Evolutionary conservation across 2,329 filamentous ascomycete genomes (phyloP), one percentile per base, ranked within the genome.

Genomic region (Eurotiales sp.): DNA sequence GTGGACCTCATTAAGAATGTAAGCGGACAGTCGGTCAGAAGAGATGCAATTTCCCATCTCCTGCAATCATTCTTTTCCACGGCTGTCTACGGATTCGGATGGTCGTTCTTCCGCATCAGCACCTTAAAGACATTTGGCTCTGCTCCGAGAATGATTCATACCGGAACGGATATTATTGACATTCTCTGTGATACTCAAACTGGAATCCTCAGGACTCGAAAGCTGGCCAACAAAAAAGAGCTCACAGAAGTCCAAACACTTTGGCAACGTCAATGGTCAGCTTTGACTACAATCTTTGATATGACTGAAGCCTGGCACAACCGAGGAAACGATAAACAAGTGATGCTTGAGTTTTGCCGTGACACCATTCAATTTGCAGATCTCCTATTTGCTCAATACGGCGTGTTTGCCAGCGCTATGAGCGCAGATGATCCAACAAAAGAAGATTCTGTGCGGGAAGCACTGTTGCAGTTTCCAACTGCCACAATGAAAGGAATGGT

Each of bases 311-410:
- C 75, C 10, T 99, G 93, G 93, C 90, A 89, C 57, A 75, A 82
- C 19, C 67, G 72, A 42, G 69, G 73, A 3, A 83, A 88, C 53
- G 85, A 92, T 46, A 93, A 90, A 64, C 71, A 77, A 17, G 77
- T 82, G 49, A 91, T 99, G 88, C 86, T 90, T 61, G 85, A 96
- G 52, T 96, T 97, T 62, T 96, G 91, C 64, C 85, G 93, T 58
- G 90, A 96, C 64, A 88, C 88, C 12, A 99, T 99, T 82, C 90
- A 97, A 61, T 88, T 96, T 63, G 91, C 92, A 0, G 88, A 95
- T 63, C 80, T 82, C 30, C 78, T 96, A 1, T 88, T 97, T 63
- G 85, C 88, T 36, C 85, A 96, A 60, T 93, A 95, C 66, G 85
- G 84, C 46, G 80, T 96, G 53, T 84, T 99, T 56, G 83, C 88